Evolutionary conservation across 1,139 yeast genomes (phyloP).

Genomic region (Pneumocystis sp.): DNA sequence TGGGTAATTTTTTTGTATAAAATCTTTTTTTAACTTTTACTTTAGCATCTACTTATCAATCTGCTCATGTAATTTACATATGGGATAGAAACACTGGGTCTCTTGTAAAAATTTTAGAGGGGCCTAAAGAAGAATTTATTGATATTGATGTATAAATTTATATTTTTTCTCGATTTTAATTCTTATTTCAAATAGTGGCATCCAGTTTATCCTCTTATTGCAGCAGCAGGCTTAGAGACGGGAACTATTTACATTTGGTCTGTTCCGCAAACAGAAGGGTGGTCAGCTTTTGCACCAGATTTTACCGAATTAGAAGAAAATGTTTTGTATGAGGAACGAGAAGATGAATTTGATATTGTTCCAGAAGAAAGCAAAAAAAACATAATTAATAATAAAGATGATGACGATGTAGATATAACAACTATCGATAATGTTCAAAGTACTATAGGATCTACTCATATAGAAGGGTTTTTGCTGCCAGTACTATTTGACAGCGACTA

Average conservation of each 20-base stretch:
- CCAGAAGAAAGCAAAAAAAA: slow-evolving; percentile 43
- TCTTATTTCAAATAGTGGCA: slow-evolving; percentile 45
- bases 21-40: background rate
- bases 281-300: slow-evolving; percentile 97
- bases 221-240: slow-evolving; percentile 78
- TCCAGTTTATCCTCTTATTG: slow-evolving; percentile 54
- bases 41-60: slow-evolving; percentile 59
- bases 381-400: slow-evolving; percentile 61
- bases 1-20: slow-evolving; percentile 26
- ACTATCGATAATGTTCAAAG: slow-evolving; percentile 33
- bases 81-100: slow-evolving; percentile 92
- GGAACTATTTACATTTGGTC: slow-evolving; percentile 79
- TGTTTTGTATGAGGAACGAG: slow-evolving; percentile 72
- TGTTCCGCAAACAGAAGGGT: slow-evolving; percentile 69
- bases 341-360: slow-evolving; percentile 74
- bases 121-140: slow-evolving; percentile 71
- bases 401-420: slow-evolving; percentile 50
- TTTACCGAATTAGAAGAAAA: slow-evolving; percentile 90
- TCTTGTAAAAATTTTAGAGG: slow-evolving; percentile 73
- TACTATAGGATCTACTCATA: background rate
- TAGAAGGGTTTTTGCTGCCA: background rate
- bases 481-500: background rate
- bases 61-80: slow-evolving; percentile 73
- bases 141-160: slow-evolving; percentile 34
- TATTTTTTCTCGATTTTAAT: background rate